phyloP scores from a whole-genome alignment of 768 basidiomycete genomes.

The Chalciporus chontae region DNA sequence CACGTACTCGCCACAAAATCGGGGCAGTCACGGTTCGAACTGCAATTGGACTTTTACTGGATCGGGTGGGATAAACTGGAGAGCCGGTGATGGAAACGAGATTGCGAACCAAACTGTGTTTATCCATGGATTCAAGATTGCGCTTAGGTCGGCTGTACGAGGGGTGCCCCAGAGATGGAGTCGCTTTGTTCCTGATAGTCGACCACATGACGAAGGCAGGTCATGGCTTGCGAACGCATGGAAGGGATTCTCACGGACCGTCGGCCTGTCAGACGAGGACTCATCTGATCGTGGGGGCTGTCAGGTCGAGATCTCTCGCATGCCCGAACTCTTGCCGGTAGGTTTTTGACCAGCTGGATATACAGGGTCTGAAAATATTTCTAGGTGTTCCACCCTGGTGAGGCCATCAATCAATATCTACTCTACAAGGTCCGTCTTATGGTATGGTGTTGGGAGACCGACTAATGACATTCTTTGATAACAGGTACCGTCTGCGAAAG shows the following conservation, averaged over 20 bases:
- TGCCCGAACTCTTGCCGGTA: conserved; percentile 21
- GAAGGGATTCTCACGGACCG: conserved; percentile 14
- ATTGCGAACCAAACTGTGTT: conserved; percentile 29
- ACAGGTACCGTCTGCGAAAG: conserved; percentile 20
- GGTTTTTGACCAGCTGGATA: neutral
- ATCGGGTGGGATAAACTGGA: too few species aligned
- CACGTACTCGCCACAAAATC: conserved; percentile 5
- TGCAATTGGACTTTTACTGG: too few species aligned
- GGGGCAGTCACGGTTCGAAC: conserved; percentile 4
- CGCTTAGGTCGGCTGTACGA: conserved; percentile 13
- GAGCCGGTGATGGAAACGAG: too few species aligned
- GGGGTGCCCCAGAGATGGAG: conserved; percentile 19
- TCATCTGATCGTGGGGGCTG: neutral
- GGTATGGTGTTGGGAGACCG: neutral
- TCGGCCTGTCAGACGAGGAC: conserved; percentile 9
- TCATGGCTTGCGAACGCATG: conserved; percentile 19
- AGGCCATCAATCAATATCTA: conserved; percentile 24
- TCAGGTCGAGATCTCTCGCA: conserved; percentile 11
- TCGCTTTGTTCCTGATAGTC: conserved; percentile 1
- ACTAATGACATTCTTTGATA: neutral
- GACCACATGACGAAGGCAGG: neutral
- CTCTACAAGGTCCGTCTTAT: conserved; percentile 13
- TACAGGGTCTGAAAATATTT: neutral
- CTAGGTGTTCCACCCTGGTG: conserved; percentile 25
- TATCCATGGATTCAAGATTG: conserved; percentile 30